Evolutionary conservation across 2,329 filamentous ascomycete genomes (phyloP).

Genomic region (Diaporthe sp.): DNA sequence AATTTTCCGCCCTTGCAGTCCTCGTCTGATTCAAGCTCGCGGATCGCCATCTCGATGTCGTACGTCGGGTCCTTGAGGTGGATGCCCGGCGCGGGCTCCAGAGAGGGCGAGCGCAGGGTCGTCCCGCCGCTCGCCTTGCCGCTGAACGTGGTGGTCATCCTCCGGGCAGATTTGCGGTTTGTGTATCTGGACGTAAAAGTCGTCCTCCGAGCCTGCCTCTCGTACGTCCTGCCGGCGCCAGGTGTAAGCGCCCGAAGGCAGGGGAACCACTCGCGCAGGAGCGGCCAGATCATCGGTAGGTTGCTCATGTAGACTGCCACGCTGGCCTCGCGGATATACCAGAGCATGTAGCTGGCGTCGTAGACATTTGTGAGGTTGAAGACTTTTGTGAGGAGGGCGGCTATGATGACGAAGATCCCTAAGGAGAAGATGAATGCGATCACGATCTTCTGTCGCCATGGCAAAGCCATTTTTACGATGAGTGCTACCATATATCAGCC

Average conservation of each 20-base stretch:
- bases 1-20: not conserved
- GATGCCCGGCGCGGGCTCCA: not conserved
- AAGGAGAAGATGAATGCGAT: constrained; percentile 62
- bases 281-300: constrained; percentile 65
- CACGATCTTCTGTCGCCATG: constrained; percentile 58
- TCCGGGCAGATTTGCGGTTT: not conserved
- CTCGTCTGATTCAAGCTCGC: not conserved
- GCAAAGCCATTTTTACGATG: constrained; percentile 55
- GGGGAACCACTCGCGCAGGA: constrained; percentile 51
- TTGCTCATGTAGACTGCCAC: constrained; percentile 67
- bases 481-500: constrained; percentile 46
- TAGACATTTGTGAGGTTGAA: constrained; percentile 54
- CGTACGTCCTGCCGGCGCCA: not conserved
- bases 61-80: not conserved
- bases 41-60: constrained; percentile 16
- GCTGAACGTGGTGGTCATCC: not conserved
- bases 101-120: constrained; percentile 4
- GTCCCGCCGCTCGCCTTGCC: constrained; percentile 11
- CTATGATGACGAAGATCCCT: constrained; percentile 60
- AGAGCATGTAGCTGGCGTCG: constrained; percentile 56
- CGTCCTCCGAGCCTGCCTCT: not conserved
- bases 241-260: constrained; percentile 21
- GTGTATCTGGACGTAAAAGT: not conserved
- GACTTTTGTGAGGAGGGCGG: constrained; percentile 58
- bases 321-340: constrained; percentile 66